A percentile compares a stretch with the other conserved stretches of the same genome.
Evolutionary conservation across 805 yeast genomes (phyloP).

Genomic region (Yarrowia phangngaensis): DNA sequence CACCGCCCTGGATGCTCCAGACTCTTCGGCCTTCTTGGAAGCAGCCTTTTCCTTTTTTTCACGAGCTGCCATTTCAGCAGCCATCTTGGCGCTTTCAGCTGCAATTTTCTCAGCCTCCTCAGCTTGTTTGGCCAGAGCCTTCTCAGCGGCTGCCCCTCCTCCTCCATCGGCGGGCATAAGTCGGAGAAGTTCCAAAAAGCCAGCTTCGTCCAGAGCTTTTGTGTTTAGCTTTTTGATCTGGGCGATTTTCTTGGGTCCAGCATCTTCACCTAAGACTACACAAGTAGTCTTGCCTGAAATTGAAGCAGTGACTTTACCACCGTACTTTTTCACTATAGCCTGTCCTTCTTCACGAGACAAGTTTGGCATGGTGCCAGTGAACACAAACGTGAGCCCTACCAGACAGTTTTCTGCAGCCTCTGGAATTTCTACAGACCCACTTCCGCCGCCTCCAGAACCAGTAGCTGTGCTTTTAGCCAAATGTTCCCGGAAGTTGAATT

Average conservation of each 20-base stretch:
- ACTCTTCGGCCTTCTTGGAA: constrained; percentile 19
- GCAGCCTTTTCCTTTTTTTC: constrained; percentile 35
- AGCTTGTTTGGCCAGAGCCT: constrained; percentile 63
- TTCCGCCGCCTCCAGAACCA: constrained; percentile 22
- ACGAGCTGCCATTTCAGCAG: constrained; percentile 45
- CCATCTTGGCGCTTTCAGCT: constrained; percentile 50
- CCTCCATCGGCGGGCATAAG: constrained; percentile 94
- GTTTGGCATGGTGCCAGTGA: constrained; percentile 83
- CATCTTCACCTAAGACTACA: constrained; percentile 90
- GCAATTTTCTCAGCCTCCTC: constrained; percentile 59
- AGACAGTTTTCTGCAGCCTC: constrained; percentile 83
- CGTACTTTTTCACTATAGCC: constrained; percentile 73
- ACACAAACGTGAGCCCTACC: constrained; percentile 83
- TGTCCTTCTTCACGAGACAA: constrained; percentile 75
- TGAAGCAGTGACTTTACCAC: constrained; percentile 81
- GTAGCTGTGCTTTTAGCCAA: constrained; percentile 43
- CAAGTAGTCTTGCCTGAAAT: constrained; percentile 80
- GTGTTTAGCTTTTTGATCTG: constrained; percentile 68
- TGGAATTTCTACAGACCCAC: constrained; percentile 53
- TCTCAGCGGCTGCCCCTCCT: constrained; percentile 68
- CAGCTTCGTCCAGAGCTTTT: constrained; percentile 83
- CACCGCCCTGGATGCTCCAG: constrained; percentile 4
- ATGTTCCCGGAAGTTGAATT: constrained; percentile 55
- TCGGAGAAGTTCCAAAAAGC: constrained; percentile 66
- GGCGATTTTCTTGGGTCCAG: constrained; percentile 91